These are phyloP conservation scores for Carallia pectinifolia DNA, from an alignment of 345 rosid species.

Conservation along the genomic window DNA sequence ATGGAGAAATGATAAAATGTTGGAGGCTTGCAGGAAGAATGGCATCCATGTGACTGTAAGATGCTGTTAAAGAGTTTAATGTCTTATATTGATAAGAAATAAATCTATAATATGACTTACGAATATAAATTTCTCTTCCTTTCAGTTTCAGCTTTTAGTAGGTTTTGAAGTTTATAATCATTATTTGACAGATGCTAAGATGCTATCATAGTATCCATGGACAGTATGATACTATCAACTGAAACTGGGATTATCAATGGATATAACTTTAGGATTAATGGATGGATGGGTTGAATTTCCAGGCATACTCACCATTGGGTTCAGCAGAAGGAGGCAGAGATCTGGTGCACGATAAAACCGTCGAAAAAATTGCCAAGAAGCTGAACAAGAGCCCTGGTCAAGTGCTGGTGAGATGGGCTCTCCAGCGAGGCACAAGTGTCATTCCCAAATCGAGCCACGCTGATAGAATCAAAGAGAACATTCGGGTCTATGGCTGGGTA, in stretches of 20 bases:
- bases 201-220: no score
- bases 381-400: constrained; percentile 53
- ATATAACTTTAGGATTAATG: no score
- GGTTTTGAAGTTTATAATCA: no score
- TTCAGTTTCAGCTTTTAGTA: no score
- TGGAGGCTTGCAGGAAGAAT: constrained; percentile 40
- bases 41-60: constrained; percentile 52
- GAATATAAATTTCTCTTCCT: no score
- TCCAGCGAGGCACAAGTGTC: constrained; percentile 58
- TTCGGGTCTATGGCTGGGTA: constrained; percentile 46
- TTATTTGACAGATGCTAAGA: no score
- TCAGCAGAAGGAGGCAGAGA: constrained; percentile 51
- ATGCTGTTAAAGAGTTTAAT: not conserved
- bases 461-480: constrained; percentile 51
- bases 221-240: no score
- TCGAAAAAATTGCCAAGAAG: constrained; percentile 45
- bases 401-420: constrained; percentile 52
- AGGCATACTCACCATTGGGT: constrained; percentile 59
- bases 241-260: not conserved
- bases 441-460: constrained; percentile 48
- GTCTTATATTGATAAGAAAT: no score
- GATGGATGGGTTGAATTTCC: not conserved
- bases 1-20: constrained; percentile 60
- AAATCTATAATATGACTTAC: no score
- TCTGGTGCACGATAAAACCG: constrained; percentile 41